These are phyloP conservation scores for Avena atlantica DNA, from an alignment of 176 grass and related monocot species.

Conservation along the genomic window DNA sequence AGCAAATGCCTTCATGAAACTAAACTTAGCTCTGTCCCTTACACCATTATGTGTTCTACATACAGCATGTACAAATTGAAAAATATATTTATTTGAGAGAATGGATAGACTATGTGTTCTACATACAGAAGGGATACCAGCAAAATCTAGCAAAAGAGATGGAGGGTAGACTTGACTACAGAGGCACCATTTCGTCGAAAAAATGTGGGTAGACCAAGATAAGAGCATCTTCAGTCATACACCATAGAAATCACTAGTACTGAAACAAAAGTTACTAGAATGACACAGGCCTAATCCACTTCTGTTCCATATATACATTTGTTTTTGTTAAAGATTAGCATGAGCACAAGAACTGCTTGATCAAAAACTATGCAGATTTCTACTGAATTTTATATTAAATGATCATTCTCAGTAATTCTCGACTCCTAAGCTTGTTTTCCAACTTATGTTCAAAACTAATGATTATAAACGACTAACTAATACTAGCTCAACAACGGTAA, in stretches of 20 bases:
- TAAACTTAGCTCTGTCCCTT: neutral
- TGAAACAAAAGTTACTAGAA: neutral
- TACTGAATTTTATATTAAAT: neutral
- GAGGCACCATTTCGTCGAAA: neutral
- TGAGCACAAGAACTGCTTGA: neutral
- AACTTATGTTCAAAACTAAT: neutral
- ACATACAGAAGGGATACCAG: neutral
- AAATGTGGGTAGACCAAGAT: neutral
- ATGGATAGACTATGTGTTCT: neutral
- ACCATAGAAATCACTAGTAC: neutral
- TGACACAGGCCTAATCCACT: neutral
- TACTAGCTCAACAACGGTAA: constrained; percentile 1
- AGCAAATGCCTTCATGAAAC: neutral
- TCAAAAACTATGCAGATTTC: neutral
- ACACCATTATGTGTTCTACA: neutral
- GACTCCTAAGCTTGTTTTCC: neutral
- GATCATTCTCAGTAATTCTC: neutral
- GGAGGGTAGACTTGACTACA: neutral
- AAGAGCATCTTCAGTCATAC: neutral
- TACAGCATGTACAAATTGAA: no score
- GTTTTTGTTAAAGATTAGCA: neutral
- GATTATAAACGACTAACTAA: neutral
- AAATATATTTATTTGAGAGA: neutral
- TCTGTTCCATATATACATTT: neutral
- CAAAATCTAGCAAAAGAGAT: constrained; percentile 27